Percentiles rank a stretch among this genome's conserved stretches.
These are phyloP conservation scores for Liquidambar formosana DNA, from an alignment of 164 flowering plant genomes.

Conservation along the genomic window DNA sequence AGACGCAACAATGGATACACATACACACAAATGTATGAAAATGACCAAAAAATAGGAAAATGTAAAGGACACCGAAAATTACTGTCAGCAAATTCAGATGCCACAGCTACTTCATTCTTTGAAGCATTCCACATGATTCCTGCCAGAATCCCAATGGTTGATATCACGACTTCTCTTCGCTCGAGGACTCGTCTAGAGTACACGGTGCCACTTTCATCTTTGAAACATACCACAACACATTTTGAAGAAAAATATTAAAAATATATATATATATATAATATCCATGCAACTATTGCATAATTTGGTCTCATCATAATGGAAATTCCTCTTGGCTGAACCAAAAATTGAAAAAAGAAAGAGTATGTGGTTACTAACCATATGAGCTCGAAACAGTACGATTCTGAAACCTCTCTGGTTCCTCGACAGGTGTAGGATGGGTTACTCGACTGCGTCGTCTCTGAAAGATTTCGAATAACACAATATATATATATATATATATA, in stretches of 20 bases:
- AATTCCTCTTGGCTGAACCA: not conserved
- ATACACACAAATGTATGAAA: not conserved
- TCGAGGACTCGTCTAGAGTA: constrained; percentile 12
- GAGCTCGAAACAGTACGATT: constrained; percentile 11
- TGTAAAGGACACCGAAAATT: constrained; percentile 17
- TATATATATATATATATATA: too few species aligned
- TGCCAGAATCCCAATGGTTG: constrained; percentile 43
- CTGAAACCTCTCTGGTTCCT: not conserved
- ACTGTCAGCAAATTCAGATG: constrained; percentile 85
- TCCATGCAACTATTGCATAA: not conserved
- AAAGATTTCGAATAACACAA: not conserved
- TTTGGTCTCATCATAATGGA: not conserved
- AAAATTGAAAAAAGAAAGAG: not conserved
- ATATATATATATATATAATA: too few species aligned
- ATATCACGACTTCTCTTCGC: constrained; percentile 48
- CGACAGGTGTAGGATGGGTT: not conserved
- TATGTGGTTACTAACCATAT: constrained; percentile 12
- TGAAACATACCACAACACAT: not conserved
- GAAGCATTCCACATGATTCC: constrained; percentile 23
- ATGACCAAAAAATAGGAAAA: not conserved
- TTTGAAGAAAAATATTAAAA: not conserved
- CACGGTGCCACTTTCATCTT: constrained; percentile 7
- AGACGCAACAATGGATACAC: too few species aligned
- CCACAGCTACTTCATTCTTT: constrained; percentile 36
- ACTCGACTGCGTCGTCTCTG: constrained; percentile 22